Conservation (phyloP, 1,139 yeast species). For the Yamadazyma diddensiae region DNA sequence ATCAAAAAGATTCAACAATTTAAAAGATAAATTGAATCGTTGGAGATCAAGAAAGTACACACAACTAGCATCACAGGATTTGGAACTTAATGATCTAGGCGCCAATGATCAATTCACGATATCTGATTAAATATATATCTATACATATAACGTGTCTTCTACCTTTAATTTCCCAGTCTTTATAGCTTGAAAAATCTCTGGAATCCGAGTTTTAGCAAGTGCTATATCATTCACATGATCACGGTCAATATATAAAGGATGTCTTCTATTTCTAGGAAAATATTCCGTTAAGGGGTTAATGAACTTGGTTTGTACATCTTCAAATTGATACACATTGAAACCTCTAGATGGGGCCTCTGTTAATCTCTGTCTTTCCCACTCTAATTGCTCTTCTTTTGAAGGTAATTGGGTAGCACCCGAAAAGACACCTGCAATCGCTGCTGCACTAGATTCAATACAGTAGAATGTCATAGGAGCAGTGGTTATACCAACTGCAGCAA, state of each 20-base stretch:
- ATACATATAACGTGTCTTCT: slow-evolving; percentile 9
- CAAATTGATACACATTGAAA: slow-evolving; percentile 25
- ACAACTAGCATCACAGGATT: slow-evolving; percentile 1
- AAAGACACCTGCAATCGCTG: slow-evolving; percentile 50
- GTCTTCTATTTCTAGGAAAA: slow-evolving; percentile 22
- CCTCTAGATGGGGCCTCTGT: slow-evolving; percentile 2
- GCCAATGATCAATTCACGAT: slow-evolving; percentile 5
- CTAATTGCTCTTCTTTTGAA: slow-evolving; percentile 23
- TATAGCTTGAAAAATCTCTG: slow-evolving; percentile 24
- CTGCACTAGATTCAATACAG: slow-evolving; percentile 41
- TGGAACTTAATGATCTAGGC: not conserved
- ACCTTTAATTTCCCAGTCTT: slow-evolving; percentile 14
- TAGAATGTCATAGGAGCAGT: slow-evolving; percentile 40
- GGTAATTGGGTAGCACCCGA: slow-evolving; percentile 28
- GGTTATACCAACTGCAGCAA: slow-evolving; percentile 40
- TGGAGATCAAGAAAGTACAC: slow-evolving; percentile 5
- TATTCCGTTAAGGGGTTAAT: slow-evolving; percentile 21
- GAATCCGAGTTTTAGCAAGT: slow-evolving; percentile 21
- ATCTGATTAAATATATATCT: slow-evolving; percentile 4
- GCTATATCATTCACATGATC: slow-evolving; percentile 23
- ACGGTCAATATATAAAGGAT: slow-evolving; percentile 26
- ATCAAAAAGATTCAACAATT: slow-evolving; percentile 5
- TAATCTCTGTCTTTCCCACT: slow-evolving; percentile 26
- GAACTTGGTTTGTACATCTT: slow-evolving; percentile 19
- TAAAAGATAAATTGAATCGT: slow-evolving; percentile 2